phyloP scores from a whole-genome alignment of 208 protist species.

The Acanthamoeba castellanii region DNA sequence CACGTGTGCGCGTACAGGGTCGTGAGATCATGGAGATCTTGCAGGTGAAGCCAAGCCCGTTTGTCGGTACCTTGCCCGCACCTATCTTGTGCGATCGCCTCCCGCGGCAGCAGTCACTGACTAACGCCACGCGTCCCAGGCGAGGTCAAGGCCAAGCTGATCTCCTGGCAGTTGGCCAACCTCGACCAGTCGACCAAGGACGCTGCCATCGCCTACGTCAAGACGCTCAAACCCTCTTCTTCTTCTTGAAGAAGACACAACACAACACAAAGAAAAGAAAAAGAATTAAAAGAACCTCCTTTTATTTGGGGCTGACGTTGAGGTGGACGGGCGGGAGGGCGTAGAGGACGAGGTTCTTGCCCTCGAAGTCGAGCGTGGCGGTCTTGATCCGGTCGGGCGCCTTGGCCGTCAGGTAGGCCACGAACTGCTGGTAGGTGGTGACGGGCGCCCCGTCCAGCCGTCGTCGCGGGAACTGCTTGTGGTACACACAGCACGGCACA shows the following conservation, averaged over 20 bases:
- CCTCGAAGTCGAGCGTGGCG: conserved; percentile 33
- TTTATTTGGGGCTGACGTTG: no score
- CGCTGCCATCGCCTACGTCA: background rate
- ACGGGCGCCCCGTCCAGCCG: conserved; percentile 13
- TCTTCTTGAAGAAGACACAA: background rate
- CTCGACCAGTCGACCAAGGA: background rate
- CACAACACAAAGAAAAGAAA: background rate
- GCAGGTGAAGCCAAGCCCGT: background rate
- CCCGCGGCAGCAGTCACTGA: background rate
- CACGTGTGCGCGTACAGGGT: background rate
- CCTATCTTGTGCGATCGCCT: background rate
- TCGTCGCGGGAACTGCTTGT: conserved; percentile 49
- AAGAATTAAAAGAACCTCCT: no score
- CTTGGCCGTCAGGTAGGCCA: conserved; percentile 45
- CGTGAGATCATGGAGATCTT: background rate
- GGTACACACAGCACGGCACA: conserved; percentile 60
- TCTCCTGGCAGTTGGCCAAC: background rate
- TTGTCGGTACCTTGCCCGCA: background rate
- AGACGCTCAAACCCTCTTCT: background rate
- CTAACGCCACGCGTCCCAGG: background rate
- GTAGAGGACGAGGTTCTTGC: conserved; percentile 48
- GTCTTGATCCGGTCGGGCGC: background rate
- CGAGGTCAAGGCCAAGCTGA: conserved; percentile 24
- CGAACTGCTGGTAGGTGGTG: conserved; percentile 33
- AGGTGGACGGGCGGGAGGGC: background rate